These are phyloP conservation scores for Russula earlei DNA, from an alignment of 768 basidiomycete species.

Conservation along the genomic window DNA sequence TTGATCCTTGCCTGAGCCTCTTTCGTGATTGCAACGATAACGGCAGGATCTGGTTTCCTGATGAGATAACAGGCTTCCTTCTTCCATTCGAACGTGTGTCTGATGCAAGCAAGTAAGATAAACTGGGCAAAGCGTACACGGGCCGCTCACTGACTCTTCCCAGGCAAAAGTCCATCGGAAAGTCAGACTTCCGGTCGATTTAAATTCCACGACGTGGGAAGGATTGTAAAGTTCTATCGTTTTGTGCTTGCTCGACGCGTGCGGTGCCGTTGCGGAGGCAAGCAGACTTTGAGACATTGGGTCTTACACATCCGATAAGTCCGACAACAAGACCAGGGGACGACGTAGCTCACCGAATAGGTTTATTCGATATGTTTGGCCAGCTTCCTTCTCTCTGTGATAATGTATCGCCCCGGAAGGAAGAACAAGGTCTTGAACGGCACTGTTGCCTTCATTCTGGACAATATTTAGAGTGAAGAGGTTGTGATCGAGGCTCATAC, in stretches of 20 bases:
- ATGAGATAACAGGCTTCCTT: slow-evolving; percentile 75
- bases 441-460: slow-evolving; percentile 47
- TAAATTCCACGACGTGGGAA: slow-evolving; percentile 56
- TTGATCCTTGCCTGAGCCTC: slow-evolving; percentile 60
- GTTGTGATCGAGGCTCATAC: slow-evolving; percentile 79
- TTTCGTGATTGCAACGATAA: slow-evolving; percentile 73
- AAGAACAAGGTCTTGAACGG: slow-evolving; percentile 63
- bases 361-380: slow-evolving; percentile 51
- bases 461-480: slow-evolving; percentile 70
- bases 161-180: slow-evolving; percentile 76
- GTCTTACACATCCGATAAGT: slow-evolving; percentile 34
- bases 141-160: slow-evolving; percentile 54
- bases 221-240: slow-evolving; percentile 71
- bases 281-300: slow-evolving; percentile 65
- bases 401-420: slow-evolving; percentile 57
- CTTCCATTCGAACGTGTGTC: slow-evolving; percentile 82
- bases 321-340: not conserved
- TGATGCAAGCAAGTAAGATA: slow-evolving; percentile 24
- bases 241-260: slow-evolving; percentile 60
- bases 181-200: slow-evolving; percentile 59
- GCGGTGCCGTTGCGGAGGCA: slow-evolving; percentile 55
- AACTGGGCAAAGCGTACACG: not conserved
- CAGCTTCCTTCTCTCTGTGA: slow-evolving; percentile 52
- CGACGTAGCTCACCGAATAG: slow-evolving; percentile 45
- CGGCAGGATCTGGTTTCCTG: slow-evolving; percentile 80